Conservation (phyloP, 2,329 filamentous ascomycete species). For the Parafenestella ontariensis region DNA sequence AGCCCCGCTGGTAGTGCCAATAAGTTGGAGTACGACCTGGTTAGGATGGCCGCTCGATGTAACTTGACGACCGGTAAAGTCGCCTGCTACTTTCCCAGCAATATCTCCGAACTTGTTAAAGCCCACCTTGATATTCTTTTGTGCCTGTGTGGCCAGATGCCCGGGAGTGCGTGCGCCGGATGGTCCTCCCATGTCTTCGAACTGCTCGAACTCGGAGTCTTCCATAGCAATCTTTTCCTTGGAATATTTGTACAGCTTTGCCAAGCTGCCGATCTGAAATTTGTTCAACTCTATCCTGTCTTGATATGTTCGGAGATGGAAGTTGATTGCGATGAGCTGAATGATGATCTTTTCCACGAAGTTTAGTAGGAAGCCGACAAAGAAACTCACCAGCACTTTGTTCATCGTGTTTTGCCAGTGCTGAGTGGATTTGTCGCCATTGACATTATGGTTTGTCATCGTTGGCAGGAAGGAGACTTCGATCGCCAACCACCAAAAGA, state of each 20-base stretch:
- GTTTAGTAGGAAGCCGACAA: slow-evolving; percentile 80
- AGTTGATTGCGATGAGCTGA: slow-evolving; percentile 91
- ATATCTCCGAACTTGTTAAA: slow-evolving; percentile 84
- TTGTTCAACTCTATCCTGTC: slow-evolving; percentile 93
- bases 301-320: slow-evolving; percentile 88
- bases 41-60: slow-evolving; percentile 77
- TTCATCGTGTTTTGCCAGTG: slow-evolving; percentile 80
- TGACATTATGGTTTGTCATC: slow-evolving; percentile 69
- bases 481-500: slow-evolving; percentile 90
- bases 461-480: slow-evolving; percentile 86
- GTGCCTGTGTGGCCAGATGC: slow-evolving; percentile 70
- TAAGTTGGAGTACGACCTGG: slow-evolving; percentile 81
- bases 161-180: slow-evolving; percentile 78
- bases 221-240: slow-evolving; percentile 71
- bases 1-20: slow-evolving; percentile 74
- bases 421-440: slow-evolving; percentile 60
- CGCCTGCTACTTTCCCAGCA: slow-evolving; percentile 84
- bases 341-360: slow-evolving; percentile 92
- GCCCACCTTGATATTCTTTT: slow-evolving; percentile 76
- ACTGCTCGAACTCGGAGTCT: slow-evolving; percentile 77
- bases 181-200: slow-evolving; percentile 27
- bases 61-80: slow-evolving; percentile 80
- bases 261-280: slow-evolving; percentile 76
- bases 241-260: slow-evolving; percentile 70
- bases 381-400: slow-evolving; percentile 85